These are phyloP conservation scores for Ceratocystis papillata DNA, from an alignment of 2,329 filamentous ascomycete genomes.

Conservation along the genomic window DNA sequence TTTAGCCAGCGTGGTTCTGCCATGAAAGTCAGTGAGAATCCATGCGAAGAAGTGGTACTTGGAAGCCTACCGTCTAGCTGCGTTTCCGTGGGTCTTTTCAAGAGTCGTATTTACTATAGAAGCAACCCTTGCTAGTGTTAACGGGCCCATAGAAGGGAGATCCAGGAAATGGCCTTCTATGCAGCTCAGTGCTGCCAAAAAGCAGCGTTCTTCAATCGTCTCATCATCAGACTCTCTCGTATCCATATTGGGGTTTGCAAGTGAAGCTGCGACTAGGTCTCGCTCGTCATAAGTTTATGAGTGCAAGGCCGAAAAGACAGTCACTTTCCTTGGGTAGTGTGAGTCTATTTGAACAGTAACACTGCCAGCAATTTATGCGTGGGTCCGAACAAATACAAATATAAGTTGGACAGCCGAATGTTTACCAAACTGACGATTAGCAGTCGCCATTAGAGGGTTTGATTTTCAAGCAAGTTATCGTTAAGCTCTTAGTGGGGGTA, in stretches of 20 bases:
- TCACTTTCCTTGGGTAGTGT: no score
- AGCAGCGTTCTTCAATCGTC: conserved; percentile 54
- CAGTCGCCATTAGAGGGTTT: neutral
- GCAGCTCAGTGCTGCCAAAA: conserved; percentile 49
- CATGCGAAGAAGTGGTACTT: neutral
- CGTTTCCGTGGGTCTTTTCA: conserved; percentile 52
- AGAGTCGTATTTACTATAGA: conserved; percentile 50
- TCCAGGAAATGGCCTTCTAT: conserved; percentile 52
- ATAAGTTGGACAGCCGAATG: neutral
- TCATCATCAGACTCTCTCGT: conserved; percentile 29
- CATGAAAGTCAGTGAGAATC: conserved; percentile 3
- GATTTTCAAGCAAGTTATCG: neutral
- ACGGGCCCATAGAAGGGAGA: conserved; percentile 46
- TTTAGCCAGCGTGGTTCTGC: conserved; percentile 48
- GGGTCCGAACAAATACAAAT: no score
- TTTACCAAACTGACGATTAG: conserved; percentile 6
- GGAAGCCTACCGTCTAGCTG: conserved; percentile 45
- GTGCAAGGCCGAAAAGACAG: no score
- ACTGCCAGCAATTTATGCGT: no score
- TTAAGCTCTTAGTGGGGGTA: conserved; percentile 10
- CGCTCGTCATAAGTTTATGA: neutral
- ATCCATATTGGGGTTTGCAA: conserved; percentile 8
- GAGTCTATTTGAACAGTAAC: no score
- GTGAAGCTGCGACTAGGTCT: neutral
- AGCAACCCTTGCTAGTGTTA: conserved; percentile 44